A percentile compares a stretch with the other conserved stretches of the same genome.
Evolutionary conservation across 2,329 filamentous ascomycete genomes (phyloP).

Genomic region (Calonectria naviculata): DNA sequence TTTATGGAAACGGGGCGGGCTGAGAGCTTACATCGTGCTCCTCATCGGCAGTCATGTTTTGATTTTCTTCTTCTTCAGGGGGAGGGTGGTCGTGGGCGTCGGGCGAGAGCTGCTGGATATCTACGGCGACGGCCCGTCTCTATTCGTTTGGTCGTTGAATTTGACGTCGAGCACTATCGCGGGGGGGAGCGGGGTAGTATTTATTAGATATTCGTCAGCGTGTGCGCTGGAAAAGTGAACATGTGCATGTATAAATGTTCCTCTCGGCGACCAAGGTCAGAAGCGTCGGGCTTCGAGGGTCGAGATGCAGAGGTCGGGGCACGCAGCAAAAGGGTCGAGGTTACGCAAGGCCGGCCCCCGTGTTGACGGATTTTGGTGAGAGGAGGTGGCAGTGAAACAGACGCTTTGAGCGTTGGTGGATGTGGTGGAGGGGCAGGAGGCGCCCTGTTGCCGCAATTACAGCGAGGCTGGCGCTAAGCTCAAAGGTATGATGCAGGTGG

Average conservation of each 20-base stretch:
- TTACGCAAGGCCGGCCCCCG: neutral
- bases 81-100: too few relatives aligned
- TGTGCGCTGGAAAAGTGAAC: too few relatives aligned
- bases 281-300: neutral
- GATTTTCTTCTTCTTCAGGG: neutral
- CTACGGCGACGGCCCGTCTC: too few relatives aligned
- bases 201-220: too few relatives aligned
- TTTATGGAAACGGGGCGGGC: neutral
- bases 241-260: too few relatives aligned
- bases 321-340: neutral
- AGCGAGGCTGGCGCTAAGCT: conserved; percentile 7
- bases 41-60: conserved; percentile 42
- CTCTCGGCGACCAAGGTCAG: too few relatives aligned
- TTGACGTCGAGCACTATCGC: neutral
- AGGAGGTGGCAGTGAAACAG: conserved; percentile 22
- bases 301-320: neutral
- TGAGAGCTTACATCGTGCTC: conserved; percentile 48
- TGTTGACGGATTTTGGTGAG: neutral
- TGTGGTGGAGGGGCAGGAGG: neutral
- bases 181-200: neutral
- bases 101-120: too few relatives aligned
- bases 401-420: conserved; percentile 5
- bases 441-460: neutral
- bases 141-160: too few relatives aligned
- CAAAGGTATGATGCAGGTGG: neutral